A percentile compares a stretch with the other conserved stretches of the same genome.
These are phyloP conservation scores for Ascomycota sp. DNA, from an alignment of 2,329 filamentous ascomycete genomes.

Conservation along the genomic window DNA sequence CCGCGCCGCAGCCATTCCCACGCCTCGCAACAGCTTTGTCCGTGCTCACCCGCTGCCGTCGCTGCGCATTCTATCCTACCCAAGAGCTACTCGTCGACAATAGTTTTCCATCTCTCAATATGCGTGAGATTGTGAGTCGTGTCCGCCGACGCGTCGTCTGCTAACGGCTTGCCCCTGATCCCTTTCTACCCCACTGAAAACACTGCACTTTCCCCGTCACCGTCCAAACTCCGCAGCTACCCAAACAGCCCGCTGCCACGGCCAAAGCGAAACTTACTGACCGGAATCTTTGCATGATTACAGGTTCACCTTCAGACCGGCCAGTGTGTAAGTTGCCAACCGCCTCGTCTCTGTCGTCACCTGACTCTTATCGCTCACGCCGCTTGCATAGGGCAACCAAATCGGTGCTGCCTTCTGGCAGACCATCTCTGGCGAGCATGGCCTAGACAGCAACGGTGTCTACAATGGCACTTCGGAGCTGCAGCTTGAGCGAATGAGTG, in stretches of 20 bases:
- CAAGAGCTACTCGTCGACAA: constrained; percentile 7
- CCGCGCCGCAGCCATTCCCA: constrained; percentile 5
- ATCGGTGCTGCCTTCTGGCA: constrained; percentile 99
- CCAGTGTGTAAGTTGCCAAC: constrained; percentile 59
- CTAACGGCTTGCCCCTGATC: constrained; percentile 14
- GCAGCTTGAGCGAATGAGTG: constrained; percentile 99
- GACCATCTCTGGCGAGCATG: constrained; percentile 77
- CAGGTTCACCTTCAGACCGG: constrained; percentile 99
- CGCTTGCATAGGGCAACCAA: constrained; percentile 73
- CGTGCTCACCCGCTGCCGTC: constrained; percentile 5
- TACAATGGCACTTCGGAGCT: constrained; percentile 98
- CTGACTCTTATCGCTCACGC: constrained; percentile 14
- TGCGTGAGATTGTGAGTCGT: constrained; percentile 49
- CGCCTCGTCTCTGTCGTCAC: constrained; percentile 2
- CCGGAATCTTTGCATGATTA: constrained; percentile 26
- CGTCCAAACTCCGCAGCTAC: constrained; percentile 1
- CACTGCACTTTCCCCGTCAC: constrained; percentile 3
- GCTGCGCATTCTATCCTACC: constrained; percentile 1
- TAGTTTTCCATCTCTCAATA: constrained; percentile 20
- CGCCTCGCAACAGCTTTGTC: constrained; percentile 14
- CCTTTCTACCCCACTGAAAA: constrained; percentile 12
- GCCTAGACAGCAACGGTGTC: constrained; percentile 93
- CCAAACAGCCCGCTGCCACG: too few relatives aligned
- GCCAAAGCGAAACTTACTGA: too few relatives aligned
- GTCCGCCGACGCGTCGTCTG: constrained; percentile 3